Evolutionary conservation across 352 stramenopile species (phyloP).

Genomic region (Blastocystis sp.): DNA sequence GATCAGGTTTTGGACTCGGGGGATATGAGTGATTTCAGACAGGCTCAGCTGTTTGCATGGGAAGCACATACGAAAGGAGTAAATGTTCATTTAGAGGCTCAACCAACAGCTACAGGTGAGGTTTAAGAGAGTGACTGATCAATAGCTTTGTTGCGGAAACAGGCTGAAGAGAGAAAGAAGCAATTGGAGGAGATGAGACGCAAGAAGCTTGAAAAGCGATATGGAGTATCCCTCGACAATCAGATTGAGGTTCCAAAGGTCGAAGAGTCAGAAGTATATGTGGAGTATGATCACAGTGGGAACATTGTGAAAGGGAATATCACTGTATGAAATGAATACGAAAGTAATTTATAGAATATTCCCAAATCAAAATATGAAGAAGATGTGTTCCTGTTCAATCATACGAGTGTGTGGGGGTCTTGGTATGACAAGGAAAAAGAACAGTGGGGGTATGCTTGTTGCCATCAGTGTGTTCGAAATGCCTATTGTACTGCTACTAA

Average conservation of each 20-base stretch:
- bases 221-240: slow-evolving; percentile 84
- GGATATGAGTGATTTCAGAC: slow-evolving; percentile 82
- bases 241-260: slow-evolving; percentile 72
- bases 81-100: slow-evolving; percentile 86
- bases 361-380: slow-evolving; percentile 93
- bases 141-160: slow-evolving; percentile 87
- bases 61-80: slow-evolving; percentile 66
- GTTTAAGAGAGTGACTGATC: slow-evolving; percentile 63
- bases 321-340: background rate
- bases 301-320: slow-evolving; percentile 69
- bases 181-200: slow-evolving; percentile 70
- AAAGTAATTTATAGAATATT: slow-evolving; percentile 72
- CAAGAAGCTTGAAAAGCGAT: slow-evolving; percentile 79
- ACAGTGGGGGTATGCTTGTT: slow-evolving; percentile 85
- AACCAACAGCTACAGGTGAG: slow-evolving; percentile 72
- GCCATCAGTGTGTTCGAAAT: slow-evolving; percentile 58
- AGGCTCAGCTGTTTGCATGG: slow-evolving; percentile 76
- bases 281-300: slow-evolving; percentile 85
- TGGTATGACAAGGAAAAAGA: slow-evolving; percentile 88
- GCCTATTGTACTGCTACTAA: slow-evolving; percentile 60
- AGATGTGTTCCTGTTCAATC: slow-evolving; percentile 88
- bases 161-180: slow-evolving; percentile 74
- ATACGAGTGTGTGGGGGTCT: slow-evolving; percentile 90
- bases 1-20: slow-evolving; percentile 72
- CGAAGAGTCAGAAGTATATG: slow-evolving; percentile 80